A percentile compares a stretch with the other conserved stretches of the same genome.
Conservation (phyloP, 1,139 yeast genomes). For the Candida pseudocylindracea region DNA sequence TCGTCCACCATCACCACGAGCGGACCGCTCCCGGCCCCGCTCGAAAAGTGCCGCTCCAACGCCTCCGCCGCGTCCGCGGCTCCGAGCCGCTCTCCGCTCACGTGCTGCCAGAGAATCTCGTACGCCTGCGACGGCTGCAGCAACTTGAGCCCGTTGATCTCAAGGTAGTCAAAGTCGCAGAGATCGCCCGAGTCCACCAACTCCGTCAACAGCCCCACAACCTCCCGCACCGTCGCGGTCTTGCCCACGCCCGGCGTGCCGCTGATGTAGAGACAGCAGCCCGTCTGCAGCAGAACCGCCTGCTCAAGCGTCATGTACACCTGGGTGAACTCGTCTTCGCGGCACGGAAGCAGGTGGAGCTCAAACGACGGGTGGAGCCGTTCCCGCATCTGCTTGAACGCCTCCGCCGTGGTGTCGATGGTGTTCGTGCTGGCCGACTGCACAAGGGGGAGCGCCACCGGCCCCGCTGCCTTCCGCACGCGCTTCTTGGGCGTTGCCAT, state of each 20-base stretch:
- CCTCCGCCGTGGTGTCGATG: constrained; percentile 12
- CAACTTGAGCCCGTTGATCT: constrained; percentile 78
- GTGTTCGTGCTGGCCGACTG: too few relatives aligned
- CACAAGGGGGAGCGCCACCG: too few relatives aligned
- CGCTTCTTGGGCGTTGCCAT: too few relatives aligned
- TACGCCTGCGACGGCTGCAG: constrained; percentile 76
- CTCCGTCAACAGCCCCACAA: constrained; percentile 38
- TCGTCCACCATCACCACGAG: constrained; percentile 76
- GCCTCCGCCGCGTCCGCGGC: constrained; percentile 34
- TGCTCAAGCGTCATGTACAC: constrained; percentile 51
- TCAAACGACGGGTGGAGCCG: constrained; percentile 43
- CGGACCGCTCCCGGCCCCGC: constrained; percentile 15
- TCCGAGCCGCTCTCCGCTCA: constrained; percentile 39
- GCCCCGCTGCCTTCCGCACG: too few relatives aligned
- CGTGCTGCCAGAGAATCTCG: constrained; percentile 58
- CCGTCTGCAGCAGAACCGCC: constrained; percentile 45
- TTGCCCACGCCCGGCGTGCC: constrained; percentile 99
- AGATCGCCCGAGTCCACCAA: constrained; percentile 22
- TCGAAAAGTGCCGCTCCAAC: constrained; percentile 14
- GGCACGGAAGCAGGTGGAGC: constrained; percentile 54
- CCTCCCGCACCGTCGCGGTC: constrained; percentile 84
- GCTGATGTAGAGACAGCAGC: constrained; percentile 74
- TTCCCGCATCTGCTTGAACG: constrained; percentile 32
- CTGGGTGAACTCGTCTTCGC: constrained; percentile 71
- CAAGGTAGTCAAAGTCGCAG: constrained; percentile 47